A percentile compares a stretch with the other conserved stretches of the same genome.
Conservation (phyloP, 1,284 basidiomycete species). For the Tilletia caries region DNA sequence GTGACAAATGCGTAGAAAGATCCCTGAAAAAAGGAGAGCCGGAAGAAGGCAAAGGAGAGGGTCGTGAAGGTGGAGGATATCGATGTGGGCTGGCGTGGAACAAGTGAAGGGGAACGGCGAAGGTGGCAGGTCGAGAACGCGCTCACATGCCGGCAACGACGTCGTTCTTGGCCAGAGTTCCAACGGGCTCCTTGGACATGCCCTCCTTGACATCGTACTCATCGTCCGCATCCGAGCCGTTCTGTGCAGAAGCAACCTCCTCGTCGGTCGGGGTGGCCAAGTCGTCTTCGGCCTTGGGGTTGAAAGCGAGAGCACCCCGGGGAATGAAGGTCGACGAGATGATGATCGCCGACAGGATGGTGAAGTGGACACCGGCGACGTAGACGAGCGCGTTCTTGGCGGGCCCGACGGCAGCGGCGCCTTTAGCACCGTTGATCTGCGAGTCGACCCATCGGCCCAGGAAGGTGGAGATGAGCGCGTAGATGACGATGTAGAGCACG, state of each 20-base stretch:
- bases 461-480: slow-evolving; percentile 52
- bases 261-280: slow-evolving; percentile 31
- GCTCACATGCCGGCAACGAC: slow-evolving; percentile 14
- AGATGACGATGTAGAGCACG: slow-evolving; percentile 41
- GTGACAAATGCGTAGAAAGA: too few relatives aligned
- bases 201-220: slow-evolving; percentile 29
- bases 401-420: slow-evolving; percentile 28
- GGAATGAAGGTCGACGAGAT: slow-evolving; percentile 53
- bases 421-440: slow-evolving; percentile 26
- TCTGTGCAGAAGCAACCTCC: slow-evolving; percentile 22
- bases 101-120: too few relatives aligned
- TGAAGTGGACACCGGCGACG: slow-evolving; percentile 52
- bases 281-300: slow-evolving; percentile 50
- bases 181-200: slow-evolving; percentile 26
- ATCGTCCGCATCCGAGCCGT: slow-evolving; percentile 28
- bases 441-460: slow-evolving; percentile 54
- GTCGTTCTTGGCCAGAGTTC: slow-evolving; percentile 29
- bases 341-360: slow-evolving; percentile 52
- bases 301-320: slow-evolving; percentile 49
- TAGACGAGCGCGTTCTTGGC: slow-evolving; percentile 42
- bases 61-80: too few relatives aligned
- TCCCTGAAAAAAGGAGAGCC: too few relatives aligned
- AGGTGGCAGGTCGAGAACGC: background rate
- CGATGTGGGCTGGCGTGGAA: too few relatives aligned
- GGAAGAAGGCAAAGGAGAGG: too few relatives aligned